Evolutionary conservation across 139 green algal genomes (phyloP).

Genomic region (Zygnema circumcarinatum): DNA sequence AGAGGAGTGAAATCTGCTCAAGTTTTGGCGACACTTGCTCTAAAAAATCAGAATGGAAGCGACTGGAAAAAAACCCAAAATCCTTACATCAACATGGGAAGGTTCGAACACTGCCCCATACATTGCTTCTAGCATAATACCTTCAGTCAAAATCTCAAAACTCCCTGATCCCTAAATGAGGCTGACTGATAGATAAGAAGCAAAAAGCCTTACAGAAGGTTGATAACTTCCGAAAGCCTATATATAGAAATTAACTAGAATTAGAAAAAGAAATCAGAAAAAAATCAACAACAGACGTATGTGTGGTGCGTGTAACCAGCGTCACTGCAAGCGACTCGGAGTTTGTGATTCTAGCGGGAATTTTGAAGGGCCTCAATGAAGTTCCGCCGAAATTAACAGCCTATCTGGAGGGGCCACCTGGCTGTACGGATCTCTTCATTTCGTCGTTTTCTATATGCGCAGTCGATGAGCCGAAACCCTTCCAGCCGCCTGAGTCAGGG

Average conservation of each 20-base stretch:
- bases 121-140: not conserved
- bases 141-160: not conserved
- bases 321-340: not conserved
- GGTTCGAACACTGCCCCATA: constrained; percentile 1
- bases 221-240: no score
- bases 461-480: not conserved
- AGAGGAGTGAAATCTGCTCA: not conserved
- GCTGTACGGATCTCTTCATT: constrained; percentile 32
- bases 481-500: not conserved
- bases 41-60: not conserved
- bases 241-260: no score
- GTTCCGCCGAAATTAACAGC: constrained; percentile 1
- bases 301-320: no score
- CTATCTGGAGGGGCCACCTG: constrained; percentile 49
- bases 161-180: no score
- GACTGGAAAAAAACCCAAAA: not conserved
- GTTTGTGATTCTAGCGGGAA: not conserved
- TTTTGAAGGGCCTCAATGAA: not conserved
- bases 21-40: not conserved
- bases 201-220: no score
- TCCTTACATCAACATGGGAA: constrained; percentile 8
- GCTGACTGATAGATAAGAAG: no score
- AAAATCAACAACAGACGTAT: no score
- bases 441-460: constrained; percentile 14
- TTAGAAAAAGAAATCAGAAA: no score